Base-by-base conservation (phyloP, 805 yeast genomes). In the Monosporozyma aquatica region DNA sequence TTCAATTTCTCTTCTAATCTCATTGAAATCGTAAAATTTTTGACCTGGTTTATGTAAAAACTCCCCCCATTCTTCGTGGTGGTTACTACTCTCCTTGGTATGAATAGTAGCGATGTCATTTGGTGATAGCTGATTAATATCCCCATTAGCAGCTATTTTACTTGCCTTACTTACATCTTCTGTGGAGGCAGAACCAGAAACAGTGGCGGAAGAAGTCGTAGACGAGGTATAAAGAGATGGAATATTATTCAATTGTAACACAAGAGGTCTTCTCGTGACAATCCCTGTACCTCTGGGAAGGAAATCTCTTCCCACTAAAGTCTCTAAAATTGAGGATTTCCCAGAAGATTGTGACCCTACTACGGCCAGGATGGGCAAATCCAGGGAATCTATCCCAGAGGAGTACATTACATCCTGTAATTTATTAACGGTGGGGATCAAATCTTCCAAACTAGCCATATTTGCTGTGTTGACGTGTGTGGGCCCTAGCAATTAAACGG, bases 281-380 rank as follows among this genome's bases (percentile, higher is more conserved):
- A 90, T 90, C 22, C 98, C 98, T 2, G 97, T 87, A 17, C 97
- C 97, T 57, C 98, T 72, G 35, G 98, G 98, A 45, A 90, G 68
- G 54, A 90, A 90, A 63, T 92, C 97, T 60, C 81, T 78, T n/a
- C 97, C 96, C 15, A 90, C 95, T 40, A 90, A 82, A 53, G 94
- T 90, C 62, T 90, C 98, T 58, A 90, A 71, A 24, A 90, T 96
- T 3, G 95, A 85, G 15, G 95, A 83, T 65, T 90, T 90, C 37
- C 98, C 98, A 49, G 95, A 86, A 8, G 95, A 84, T 66, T 90
- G 98, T 1, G 97, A 87, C 7, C 99, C 99, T 38, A 92, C 94
- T 20, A 92, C 97, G 2, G 96, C 95, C 51, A 92, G 76, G 45
- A 89, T 76, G 2, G 99, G 99, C 44, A 92, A 70, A 66, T 92